A percentile compares a stretch with the other conserved stretches of the same genome.
phyloP scores from a whole-genome alignment of 2,329 filamentous ascomycete genomes.

The Bipolaris oryzae region DNA sequence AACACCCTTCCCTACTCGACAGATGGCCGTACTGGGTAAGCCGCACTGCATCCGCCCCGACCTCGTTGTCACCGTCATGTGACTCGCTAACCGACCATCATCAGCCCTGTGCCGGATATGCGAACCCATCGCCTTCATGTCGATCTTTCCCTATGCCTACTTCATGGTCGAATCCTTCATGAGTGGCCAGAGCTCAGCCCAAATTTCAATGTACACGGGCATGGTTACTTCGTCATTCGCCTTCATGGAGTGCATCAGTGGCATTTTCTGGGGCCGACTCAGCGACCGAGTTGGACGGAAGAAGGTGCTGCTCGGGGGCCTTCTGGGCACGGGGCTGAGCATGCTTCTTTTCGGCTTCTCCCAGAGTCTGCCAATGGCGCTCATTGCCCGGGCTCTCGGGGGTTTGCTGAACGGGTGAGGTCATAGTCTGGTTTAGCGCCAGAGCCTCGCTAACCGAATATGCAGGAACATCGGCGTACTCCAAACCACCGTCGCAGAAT shows the following conservation, averaged over 20 bases:
- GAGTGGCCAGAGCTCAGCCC: slow-evolving; percentile 76
- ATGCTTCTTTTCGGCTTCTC: slow-evolving; percentile 93
- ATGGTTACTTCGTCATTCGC: slow-evolving; percentile 97
- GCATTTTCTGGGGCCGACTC: slow-evolving; percentile 89
- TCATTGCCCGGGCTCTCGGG: slow-evolving; percentile 86
- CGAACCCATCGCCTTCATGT: slow-evolving; percentile 99
- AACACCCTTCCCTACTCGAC: slow-evolving; percentile 61
- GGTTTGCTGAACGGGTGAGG: slow-evolving; percentile 89
- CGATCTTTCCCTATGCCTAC: slow-evolving; percentile 98
- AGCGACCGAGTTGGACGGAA: slow-evolving; percentile 93
- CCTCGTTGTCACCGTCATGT: neutral
- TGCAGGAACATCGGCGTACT: slow-evolving; percentile 88
- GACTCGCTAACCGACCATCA: slow-evolving; percentile 5
- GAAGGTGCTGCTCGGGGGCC: slow-evolving; percentile 86
- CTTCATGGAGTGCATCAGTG: slow-evolving; percentile 91
- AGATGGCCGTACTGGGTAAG: slow-evolving; percentile 63
- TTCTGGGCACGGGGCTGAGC: slow-evolving; percentile 88
- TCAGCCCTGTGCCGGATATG: slow-evolving; percentile 91
- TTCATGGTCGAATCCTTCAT: slow-evolving; percentile 95
- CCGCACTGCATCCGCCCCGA: neutral
- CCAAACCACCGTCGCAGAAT: slow-evolving; percentile 92
- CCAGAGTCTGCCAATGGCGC: slow-evolving; percentile 77
- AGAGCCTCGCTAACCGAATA: slow-evolving; percentile 39
- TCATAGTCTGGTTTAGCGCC: slow-evolving; percentile 32
- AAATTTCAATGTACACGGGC: slow-evolving; percentile 90